Evolutionary conservation across 2,329 filamentous ascomycete species (phyloP).

Genomic region (Colletotrichum cereale): DNA sequence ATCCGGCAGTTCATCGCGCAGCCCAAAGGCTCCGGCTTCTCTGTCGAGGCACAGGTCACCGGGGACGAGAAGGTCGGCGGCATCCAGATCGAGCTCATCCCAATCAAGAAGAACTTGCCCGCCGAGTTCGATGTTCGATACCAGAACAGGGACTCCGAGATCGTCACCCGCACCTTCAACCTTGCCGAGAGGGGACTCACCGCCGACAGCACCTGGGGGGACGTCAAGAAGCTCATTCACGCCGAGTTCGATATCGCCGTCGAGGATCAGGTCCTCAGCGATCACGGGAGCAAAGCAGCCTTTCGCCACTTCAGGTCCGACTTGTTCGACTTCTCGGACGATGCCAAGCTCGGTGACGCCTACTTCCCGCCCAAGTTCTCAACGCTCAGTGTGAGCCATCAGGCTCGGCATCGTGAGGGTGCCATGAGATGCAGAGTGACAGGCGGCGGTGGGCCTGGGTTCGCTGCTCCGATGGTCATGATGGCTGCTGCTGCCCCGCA

Average conservation of each 20-base stretch:
- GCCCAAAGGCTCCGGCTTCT: constrained; percentile 56
- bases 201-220: constrained; percentile 36
- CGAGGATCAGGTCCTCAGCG: constrained; percentile 20
- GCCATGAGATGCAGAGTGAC: neutral
- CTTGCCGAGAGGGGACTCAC: constrained; percentile 29
- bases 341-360: constrained; percentile 34
- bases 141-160: constrained; percentile 21
- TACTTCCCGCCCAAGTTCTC: constrained; percentile 38
- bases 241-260: constrained; percentile 34
- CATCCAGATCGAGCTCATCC: constrained; percentile 58
- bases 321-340: constrained; percentile 28
- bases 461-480: neutral
- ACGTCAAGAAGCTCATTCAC: constrained; percentile 37
- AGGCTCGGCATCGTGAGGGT: neutral
- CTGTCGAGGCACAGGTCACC: constrained; percentile 60
- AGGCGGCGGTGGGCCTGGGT: neutral
- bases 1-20: constrained; percentile 64
- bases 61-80: constrained; percentile 55
- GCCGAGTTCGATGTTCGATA: constrained; percentile 37
- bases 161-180: constrained; percentile 38
- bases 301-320: neutral
- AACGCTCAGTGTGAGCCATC: constrained; percentile 14
- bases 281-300: neutral
- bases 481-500: neutral
- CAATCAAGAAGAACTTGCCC: constrained; percentile 34